These are phyloP conservation scores for Aegilops longissima DNA, from an alignment of 176 grass and related monocot genomes.

Conservation along the genomic window DNA sequence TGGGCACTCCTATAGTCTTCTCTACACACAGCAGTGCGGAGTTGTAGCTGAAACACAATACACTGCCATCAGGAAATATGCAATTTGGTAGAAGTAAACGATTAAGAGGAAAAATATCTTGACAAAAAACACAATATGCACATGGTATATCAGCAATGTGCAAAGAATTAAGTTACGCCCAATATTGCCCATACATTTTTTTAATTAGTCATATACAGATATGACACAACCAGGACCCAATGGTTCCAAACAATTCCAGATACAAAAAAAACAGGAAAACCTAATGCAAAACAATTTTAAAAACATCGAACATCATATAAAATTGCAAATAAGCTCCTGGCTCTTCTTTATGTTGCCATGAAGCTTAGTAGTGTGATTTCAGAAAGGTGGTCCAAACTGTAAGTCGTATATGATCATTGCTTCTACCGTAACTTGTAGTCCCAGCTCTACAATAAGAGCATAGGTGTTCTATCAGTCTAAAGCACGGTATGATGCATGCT, in stretches of 20 bases:
- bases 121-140: constrained; percentile 12
- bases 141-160: background rate
- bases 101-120: background rate
- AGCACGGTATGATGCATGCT: background rate
- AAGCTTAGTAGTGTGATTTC: background rate
- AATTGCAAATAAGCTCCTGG: background rate
- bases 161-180: background rate
- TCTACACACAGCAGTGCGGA: constrained; percentile 58
- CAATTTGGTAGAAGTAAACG: background rate
- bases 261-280: background rate
- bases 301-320: background rate
- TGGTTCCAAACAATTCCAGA: constrained; percentile 24
- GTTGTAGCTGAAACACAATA: constrained; percentile 71
- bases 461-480: background rate
- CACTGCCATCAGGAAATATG: constrained; percentile 29
- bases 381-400: background rate
- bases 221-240: background rate
- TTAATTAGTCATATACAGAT: background rate
- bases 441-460: background rate
- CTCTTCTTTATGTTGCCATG: constrained; percentile 6
- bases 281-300: background rate
- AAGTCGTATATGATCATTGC: background rate
- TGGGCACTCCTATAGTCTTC: constrained; percentile 84
- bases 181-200: background rate
- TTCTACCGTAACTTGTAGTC: background rate